Evolutionary conservation across 768 basidiomycete genomes (phyloP).

Genomic region (Wakefieldia striispora): DNA sequence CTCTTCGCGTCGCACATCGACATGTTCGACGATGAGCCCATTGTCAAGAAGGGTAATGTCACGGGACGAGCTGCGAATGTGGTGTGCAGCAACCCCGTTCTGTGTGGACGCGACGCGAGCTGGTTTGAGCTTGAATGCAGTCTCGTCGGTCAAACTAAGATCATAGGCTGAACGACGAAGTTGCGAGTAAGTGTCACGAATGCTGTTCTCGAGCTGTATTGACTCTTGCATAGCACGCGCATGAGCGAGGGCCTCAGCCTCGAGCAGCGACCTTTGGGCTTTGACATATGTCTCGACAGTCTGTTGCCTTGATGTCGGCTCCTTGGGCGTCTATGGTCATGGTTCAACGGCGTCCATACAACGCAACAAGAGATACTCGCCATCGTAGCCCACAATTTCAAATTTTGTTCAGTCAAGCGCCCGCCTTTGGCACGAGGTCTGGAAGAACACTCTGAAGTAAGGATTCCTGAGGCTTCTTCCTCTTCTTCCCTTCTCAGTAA

Average conservation of each 20-base stretch:
- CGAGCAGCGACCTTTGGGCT: conserved; percentile 74
- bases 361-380: conserved; percentile 41
- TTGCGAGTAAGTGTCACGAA: conserved; percentile 80
- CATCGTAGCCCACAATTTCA: conserved; percentile 77
- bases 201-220: conserved; percentile 66
- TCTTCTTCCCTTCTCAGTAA: conserved; percentile 69
- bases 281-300: conserved; percentile 81
- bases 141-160: conserved; percentile 47
- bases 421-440: conserved; percentile 65
- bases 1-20: conserved; percentile 79
- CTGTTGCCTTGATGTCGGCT: conserved; percentile 81
- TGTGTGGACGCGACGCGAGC: conserved; percentile 39
- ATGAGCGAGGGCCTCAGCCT: conserved; percentile 79
- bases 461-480: conserved; percentile 53
- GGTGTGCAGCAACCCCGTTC: conserved; percentile 35
- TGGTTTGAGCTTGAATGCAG: conserved; percentile 70
- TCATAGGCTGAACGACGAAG: conserved; percentile 79
- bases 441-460: conserved; percentile 50
- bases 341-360: conserved; percentile 9
- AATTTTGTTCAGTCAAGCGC: conserved; percentile 70
- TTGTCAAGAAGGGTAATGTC: conserved; percentile 83
- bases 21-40: conserved; percentile 86
- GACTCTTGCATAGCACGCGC: conserved; percentile 78
- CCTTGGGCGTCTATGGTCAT: conserved; percentile 74
- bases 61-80: conserved; percentile 54